Base-by-base conservation (phyloP, 352 stramenopile genomes). In the Globisporangium spiculum region DNA sequence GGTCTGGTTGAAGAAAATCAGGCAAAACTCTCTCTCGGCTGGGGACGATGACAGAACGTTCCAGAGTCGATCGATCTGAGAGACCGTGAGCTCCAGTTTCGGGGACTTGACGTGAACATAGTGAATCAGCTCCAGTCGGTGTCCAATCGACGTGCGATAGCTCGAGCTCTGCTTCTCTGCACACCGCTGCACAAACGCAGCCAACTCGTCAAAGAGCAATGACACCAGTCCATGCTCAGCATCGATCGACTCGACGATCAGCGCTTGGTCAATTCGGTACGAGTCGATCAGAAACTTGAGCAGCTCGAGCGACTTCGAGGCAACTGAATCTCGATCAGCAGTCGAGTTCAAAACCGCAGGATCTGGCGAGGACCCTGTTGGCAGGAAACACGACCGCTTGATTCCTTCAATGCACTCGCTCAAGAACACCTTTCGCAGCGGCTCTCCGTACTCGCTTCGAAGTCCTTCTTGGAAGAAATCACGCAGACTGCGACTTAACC, bases 241-340 rank as follows among this genome's bases (percentile, higher is more conserved):
- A 75, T 93, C 88, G 4, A 95, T 67, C 1, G 88, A 81, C 66
- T 93, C 84, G 27, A 95, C 81, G 1, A 95, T 76, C 1, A 77
- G 62, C 20, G 81, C 71, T 60, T 92, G 82, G 46, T 93, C 85
- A 26, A 83, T 76, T 50, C 83, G 79, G 60, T 95, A 93, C 18
- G 89, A 93, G 59, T 94, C 86, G 34, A 96, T 89, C n/a, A 96
- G 65, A 44, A 96, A 93, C 68, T 93, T 92, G 16, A 96, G 77
- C 52, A 94, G 66, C 63, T 96, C 89, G 60, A 94, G 73, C 6
- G 88, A 83, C 41, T 92, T 92, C 12, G 84, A 92, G 1, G 83
- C 81, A 27, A 76, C 74, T 6, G 69, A 71, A 52, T 83, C 77
- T 50, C 78, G 84, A n/a, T 68, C 74, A 38, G 60, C 65, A 26